Base-by-base conservation (phyloP, 2,329 filamentous ascomycete genomes). In the Taxawa tesnikishii region DNA sequence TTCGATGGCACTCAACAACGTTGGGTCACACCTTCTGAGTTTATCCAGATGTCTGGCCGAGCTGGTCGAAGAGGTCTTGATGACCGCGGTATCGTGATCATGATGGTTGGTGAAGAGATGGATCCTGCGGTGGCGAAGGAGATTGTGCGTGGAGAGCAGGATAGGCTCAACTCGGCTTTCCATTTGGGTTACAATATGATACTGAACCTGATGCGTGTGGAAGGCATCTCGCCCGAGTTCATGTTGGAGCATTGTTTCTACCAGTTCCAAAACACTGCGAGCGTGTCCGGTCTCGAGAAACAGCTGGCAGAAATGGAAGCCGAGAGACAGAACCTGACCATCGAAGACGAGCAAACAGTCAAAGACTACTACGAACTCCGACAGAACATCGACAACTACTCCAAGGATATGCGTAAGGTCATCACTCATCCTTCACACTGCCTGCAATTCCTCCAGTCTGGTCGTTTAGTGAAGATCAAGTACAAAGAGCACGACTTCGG, bases 171-270 rank as follows among this genome's bases (percentile, higher is more conserved):
- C 59, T 96, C 90, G 3, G 90, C 90, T 2, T 98, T 98, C 60
- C 83, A 98, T 54, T 70, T 98, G 11, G 87, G 90, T 18, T 98
- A 98, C 67, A 98, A 98, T 63, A 98, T 98, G 90, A 83, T 98
- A 50, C 68, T 98, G 36, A 98, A 98, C 51, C 62, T 98, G 39
- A 79, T 96, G 56, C 74, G 90, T 58, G 88, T 98, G n/a, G 90
- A 98, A 54, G 88, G 85, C n/a, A 93, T 98, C 31, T 96, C 87
- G 6, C 90, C 92, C 2, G 88, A 98, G 48, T 96, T 83, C 51
- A 98, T 98, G 90, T 67, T 98, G n/a, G 87, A 96, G 62, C 75
- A 81, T 44, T 98, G 90, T 52, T 98, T 98, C 63, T 92, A 83
- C 56, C 90, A 98, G 56, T 98, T 98, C 60, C 90, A 98, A 55